phyloP scores from a whole-genome alignment of 768 basidiomycete genomes.

The Tylopilus cervinicoccineus region DNA sequence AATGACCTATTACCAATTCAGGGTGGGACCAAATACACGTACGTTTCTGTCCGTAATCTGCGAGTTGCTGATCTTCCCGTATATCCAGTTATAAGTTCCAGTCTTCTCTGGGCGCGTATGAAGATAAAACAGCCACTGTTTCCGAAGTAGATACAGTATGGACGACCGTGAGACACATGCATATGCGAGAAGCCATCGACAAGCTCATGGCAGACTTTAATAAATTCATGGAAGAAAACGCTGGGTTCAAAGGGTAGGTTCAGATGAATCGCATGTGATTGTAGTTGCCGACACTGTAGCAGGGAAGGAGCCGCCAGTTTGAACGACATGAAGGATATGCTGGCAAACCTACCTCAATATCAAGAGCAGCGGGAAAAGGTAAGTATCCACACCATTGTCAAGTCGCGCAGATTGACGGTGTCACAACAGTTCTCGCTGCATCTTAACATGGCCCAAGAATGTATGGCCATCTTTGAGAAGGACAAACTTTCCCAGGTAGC shows the following conservation, averaged over 20 bases:
- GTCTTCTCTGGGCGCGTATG: constrained; percentile 77
- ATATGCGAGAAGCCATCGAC: constrained; percentile 98
- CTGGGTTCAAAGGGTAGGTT: constrained; percentile 84
- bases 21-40: constrained; percentile 85
- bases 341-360: constrained; percentile 90
- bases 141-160: constrained; percentile 87
- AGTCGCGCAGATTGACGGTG: not conserved
- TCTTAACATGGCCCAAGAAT: constrained; percentile 96
- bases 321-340: constrained; percentile 99
- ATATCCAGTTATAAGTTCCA: constrained; percentile 83
- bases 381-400: constrained; percentile 5
- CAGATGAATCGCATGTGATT: constrained; percentile 1
- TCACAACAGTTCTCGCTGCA: constrained; percentile 83
- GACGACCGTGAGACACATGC: constrained; percentile 92
- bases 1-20: constrained; percentile 90
- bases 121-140: constrained; percentile 85
- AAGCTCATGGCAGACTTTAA: constrained; percentile 96
- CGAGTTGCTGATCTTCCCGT: not conserved
- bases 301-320: constrained; percentile 82
- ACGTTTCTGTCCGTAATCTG: constrained; percentile 31
- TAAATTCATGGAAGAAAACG: constrained; percentile 89
- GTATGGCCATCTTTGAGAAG: constrained; percentile 90
- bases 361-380: constrained; percentile 96
- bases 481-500: constrained; percentile 81
- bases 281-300: constrained; percentile 3